phyloP scores from a whole-genome alignment of 106 monocot species.

The Allium fistulosum region DNA sequence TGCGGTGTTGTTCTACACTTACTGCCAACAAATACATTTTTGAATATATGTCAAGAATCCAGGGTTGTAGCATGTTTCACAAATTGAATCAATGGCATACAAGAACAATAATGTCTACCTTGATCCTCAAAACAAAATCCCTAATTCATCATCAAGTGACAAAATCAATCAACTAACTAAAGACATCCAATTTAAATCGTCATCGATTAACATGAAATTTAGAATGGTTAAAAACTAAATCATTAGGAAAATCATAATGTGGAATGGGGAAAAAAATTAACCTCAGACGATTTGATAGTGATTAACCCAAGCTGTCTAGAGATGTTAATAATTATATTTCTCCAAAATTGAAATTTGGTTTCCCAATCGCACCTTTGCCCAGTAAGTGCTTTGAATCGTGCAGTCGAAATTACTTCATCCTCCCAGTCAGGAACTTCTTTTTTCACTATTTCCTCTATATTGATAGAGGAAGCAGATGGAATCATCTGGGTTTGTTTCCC shows the following conservation, averaged over 20 bases:
- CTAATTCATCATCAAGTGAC: too few relatives aligned
- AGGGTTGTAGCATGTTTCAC: too few relatives aligned
- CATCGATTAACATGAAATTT: background rate
- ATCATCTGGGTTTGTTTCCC: background rate
- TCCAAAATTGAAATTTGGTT: conserved; percentile 64
- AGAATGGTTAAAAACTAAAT: conserved; percentile 1
- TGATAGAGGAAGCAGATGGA: conserved; percentile 1
- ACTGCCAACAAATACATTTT: background rate
- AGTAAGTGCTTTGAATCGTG: conserved; percentile 80
- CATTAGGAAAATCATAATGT: background rate
- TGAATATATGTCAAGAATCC: background rate
- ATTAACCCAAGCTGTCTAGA: conserved; percentile 51
- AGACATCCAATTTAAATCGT: too few relatives aligned
- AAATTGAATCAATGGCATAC: too few relatives aligned
- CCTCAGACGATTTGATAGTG: conserved; percentile 43
- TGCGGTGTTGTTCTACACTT: too few relatives aligned
- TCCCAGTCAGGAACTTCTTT: conserved; percentile 75
- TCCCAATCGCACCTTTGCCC: conserved; percentile 92
- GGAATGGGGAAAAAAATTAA: conserved; percentile 2
- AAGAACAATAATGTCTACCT: too few relatives aligned
- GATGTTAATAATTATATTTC: conserved; percentile 70
- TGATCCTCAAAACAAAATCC: too few relatives aligned
- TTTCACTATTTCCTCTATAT: conserved; percentile 42
- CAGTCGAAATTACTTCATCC: conserved; percentile 47
- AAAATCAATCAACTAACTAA: too few relatives aligned